These are phyloP conservation scores for Hymenoscyphus occultus DNA, from an alignment of 2,329 filamentous ascomycete species.

Conservation along the genomic window DNA sequence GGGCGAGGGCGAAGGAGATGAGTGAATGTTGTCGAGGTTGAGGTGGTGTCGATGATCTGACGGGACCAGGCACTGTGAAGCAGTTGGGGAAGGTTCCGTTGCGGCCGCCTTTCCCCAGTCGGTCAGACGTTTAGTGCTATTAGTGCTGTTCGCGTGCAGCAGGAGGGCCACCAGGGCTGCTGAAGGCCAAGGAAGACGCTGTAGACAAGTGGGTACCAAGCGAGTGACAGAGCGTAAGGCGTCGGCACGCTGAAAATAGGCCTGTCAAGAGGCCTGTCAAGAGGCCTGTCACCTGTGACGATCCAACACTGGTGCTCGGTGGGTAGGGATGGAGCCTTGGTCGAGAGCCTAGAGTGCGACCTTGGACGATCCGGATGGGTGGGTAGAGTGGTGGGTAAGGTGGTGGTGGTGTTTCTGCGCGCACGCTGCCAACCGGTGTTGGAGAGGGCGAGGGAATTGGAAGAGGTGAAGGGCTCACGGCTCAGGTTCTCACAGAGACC, in stretches of 20 bases:
- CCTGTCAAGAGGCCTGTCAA: background rate
- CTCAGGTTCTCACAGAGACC: too few relatives aligned
- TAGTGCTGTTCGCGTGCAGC: background rate
- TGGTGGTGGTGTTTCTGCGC: too few relatives aligned
- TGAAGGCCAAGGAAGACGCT: background rate
- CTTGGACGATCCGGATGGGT: too few relatives aligned
- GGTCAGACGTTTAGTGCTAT: background rate
- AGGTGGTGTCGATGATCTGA: too few relatives aligned
- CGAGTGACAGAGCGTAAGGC: background rate
- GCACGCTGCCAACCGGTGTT: too few relatives aligned
- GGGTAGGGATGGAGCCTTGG: background rate
- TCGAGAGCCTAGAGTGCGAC: background rate
- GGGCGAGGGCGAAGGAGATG: constrained; percentile 1
- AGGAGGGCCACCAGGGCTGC: background rate
- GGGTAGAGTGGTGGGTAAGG: too few relatives aligned
- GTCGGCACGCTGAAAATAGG: constrained; percentile 2
- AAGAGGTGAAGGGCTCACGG: too few relatives aligned
- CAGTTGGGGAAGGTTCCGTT: background rate
- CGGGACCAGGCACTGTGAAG: background rate
- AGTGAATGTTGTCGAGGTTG: background rate
- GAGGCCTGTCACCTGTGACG: background rate
- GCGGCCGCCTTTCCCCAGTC: background rate
- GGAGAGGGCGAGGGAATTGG: too few relatives aligned
- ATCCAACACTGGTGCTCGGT: background rate
- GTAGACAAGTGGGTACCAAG: background rate